Conservation (phyloP, 2,329 filamentous ascomycete species). For the Cercospora sp. region DNA sequence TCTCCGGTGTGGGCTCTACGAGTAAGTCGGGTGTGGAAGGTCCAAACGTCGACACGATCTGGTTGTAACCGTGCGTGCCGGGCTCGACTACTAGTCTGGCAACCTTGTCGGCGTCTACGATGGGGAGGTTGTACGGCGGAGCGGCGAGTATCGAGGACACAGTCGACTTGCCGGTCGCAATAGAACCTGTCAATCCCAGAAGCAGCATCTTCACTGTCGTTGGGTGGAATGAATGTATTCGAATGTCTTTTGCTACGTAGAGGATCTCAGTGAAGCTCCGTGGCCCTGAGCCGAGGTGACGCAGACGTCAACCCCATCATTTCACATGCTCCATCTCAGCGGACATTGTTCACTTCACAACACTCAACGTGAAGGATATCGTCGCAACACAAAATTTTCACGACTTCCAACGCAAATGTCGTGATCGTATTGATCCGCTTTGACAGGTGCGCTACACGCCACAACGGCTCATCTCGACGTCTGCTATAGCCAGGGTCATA, state of each 20-base stretch:
- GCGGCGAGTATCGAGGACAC: conserved; percentile 79
- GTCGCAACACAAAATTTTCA: not conserved
- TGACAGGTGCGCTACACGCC: not conserved
- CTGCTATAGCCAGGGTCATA: not conserved
- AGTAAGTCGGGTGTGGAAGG: conserved; percentile 84
- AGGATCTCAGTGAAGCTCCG: not conserved
- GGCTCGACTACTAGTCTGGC: conserved; percentile 94
- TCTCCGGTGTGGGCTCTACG: conserved; percentile 54
- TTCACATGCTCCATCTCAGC: not conserved
- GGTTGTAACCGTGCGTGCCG: conserved; percentile 77
- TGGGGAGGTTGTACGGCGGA: conserved; percentile 79
- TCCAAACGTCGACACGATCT: conserved; percentile 79
- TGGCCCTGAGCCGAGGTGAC: not conserved
- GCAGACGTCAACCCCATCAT: not conserved
- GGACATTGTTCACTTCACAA: not conserved
- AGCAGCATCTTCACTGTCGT: conserved; percentile 70
- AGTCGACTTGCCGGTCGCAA: conserved; percentile 97
- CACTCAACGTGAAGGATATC: not conserved
- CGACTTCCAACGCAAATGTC: not conserved
- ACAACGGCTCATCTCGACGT: not conserved
- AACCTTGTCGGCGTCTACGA: conserved; percentile 91
- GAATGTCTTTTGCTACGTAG: not conserved
- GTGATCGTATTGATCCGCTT: not conserved
- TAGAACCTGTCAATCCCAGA: conserved; percentile 93
- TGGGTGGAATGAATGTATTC: not conserved